Base-by-base conservation (phyloP, 129 eudicot species). In the sunflower (Helianthus annuus) region DNA sequence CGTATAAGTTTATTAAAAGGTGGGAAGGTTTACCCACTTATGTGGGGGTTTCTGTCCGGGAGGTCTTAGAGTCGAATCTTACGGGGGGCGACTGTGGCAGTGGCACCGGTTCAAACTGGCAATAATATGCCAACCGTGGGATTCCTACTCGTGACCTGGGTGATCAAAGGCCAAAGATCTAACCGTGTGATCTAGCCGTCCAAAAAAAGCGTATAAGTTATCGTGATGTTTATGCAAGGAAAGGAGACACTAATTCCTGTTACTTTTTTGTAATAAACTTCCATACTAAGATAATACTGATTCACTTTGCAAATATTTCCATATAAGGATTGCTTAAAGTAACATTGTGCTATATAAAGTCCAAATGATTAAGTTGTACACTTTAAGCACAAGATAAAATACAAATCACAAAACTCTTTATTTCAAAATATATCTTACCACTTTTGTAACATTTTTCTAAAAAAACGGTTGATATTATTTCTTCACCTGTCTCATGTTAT, bases 321-420 rank as follows among this genome's bases (percentile, higher is more conserved):
- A 27, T 48, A 22, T 49, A 52, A 64, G 29, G 82, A 63, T 71
- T 71, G 77, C 82, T 78, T 78, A 64, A 64, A 78, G 82, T 64
- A 71, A 71, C 77, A 64, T 70, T 54, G 72, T 71, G 71, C 60
- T 29, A 42, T 54, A 39, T 71, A 16, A 63, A 45, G 63, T 58
- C 16, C 39, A 62, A 71, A 78, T 78, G 68, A 78, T 78, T 78
- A 78, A 78, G 77, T 71, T 71, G 68, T 78, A 55, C 45, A 44
- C 82, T 78, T 78, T 70, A 78, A 78, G 82, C 77, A 78, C 77
- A 78, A 44, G 82, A 78, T 22, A 78, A 12, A 27, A 64, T 53
- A 55, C n/a, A 45, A 32, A 42, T 24, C 7, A 17, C 32, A 11
- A 13, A 7, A 42, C 15, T 45, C 49, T 5, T 54, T 16, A 29